Base-by-base conservation (phyloP, 2,329 filamentous ascomycete genomes). In the Colletotrichum somersetense region DNA sequence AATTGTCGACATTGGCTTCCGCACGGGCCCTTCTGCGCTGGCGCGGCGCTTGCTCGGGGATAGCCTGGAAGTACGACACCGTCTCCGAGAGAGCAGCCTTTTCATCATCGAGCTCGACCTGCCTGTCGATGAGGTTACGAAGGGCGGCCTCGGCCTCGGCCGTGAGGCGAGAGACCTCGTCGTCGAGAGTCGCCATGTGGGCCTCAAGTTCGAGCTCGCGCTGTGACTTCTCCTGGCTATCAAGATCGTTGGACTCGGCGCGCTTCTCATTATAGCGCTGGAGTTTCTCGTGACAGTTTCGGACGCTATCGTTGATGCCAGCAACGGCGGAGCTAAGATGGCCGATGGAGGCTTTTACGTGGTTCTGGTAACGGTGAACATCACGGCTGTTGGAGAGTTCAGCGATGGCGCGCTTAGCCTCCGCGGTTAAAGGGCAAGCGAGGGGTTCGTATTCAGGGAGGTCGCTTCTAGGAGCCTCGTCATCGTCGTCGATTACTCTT, bases 391-490 rank as follows among this genome's bases (percentile, higher is more conserved):
- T 81, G 52, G 82, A 80, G 6, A 90, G 78, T 35, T 85, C 81
- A 64, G 79, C 76, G 3, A 89, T 80, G 3, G 80, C 80, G 26
- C 79, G 80, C 64, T 82, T 80, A 11, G 81, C 81, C 7, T 71
- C 67, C 16, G 81, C 78, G 67, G 82, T 81, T 72, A 89, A 83
- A 7, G 85, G 83, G 68, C 81, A 85, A 12, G 80, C 77, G 10
- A 85, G 87, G 3, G 85, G 80, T 68, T 89, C 81, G 79, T 89
- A 89, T 1, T 81, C 79, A 2, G 87, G 87, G n/a, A 89, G 78
- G 18, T 81, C 77, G 30, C 42, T 55, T 23, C 30, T 58, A 5
- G 42, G 57, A n/a, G n/a, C 61, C 18, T 68, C 68, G 26, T 67
- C 64, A 26, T 68, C 69, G n/a, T 69, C 59, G 66, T 55, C 66